A percentile compares a stretch with the other conserved stretches of the same genome.
phyloP scores from a whole-genome alignment of 179 eudicot genomes.

The Monotropa hypopitys region DNA sequence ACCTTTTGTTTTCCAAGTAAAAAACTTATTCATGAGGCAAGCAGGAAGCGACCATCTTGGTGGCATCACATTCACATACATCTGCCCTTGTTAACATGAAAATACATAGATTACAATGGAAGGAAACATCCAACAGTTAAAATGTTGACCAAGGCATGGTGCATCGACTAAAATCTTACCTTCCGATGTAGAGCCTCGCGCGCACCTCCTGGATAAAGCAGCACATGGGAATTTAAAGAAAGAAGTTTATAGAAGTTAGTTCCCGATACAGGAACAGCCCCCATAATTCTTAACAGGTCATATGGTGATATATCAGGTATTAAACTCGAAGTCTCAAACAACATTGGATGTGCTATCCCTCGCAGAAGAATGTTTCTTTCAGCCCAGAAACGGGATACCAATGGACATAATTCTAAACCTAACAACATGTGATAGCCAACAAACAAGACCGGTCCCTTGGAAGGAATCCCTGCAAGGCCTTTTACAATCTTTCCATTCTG shows the following conservation, averaged over 20 bases:
- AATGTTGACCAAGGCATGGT: neutral
- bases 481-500: slow-evolving; percentile 51
- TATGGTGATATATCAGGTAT: slow-evolving; percentile 33
- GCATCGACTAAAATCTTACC: slow-evolving; percentile 22
- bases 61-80: neutral
- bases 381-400: slow-evolving; percentile 27
- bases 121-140: neutral
- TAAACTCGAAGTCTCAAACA: slow-evolving; percentile 30
- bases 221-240: slow-evolving; percentile 50
- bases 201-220: slow-evolving; percentile 74
- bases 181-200: slow-evolving; percentile 80
- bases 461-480: slow-evolving; percentile 62
- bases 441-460: slow-evolving; percentile 58
- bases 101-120: neutral
- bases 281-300: slow-evolving; percentile 41
- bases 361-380: slow-evolving; percentile 47
- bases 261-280: slow-evolving; percentile 70
- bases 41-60: neutral
- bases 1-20: neutral
- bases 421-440: slow-evolving; percentile 76
- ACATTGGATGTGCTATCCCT: slow-evolving; percentile 70
- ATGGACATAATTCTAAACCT: slow-evolving; percentile 45
- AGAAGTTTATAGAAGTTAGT: slow-evolving; percentile 46
- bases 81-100: neutral
- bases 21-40: neutral